Percentiles rank a stretch among this genome's conserved stretches.
Evolutionary conservation across 2,329 filamentous ascomycete species (phyloP).

Genomic region (Diaporthe sp.): DNA sequence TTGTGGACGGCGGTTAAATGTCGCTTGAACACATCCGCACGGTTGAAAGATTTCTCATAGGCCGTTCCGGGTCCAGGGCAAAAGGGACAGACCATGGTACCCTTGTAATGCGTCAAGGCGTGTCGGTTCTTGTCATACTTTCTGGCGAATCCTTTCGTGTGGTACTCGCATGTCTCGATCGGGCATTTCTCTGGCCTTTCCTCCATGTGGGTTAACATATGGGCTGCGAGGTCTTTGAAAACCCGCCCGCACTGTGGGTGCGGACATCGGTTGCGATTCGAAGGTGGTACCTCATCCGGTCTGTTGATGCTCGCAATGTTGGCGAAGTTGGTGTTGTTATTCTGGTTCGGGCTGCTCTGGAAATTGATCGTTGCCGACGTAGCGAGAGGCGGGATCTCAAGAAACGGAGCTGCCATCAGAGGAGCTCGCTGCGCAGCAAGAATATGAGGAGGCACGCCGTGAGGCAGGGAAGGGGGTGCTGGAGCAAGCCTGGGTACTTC

Average conservation of each 20-base stretch:
- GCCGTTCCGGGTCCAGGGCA: conserved; percentile 89
- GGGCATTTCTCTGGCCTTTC: conserved; percentile 97
- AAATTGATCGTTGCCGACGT: conserved; percentile 32
- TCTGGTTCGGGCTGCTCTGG: conserved; percentile 39
- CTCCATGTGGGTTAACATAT: conserved; percentile 96
- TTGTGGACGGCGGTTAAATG: conserved; percentile 94
- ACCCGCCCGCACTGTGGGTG: conserved; percentile 70
- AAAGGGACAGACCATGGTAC: conserved; percentile 95
- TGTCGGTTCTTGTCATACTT: conserved; percentile 99
- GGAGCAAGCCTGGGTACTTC: conserved; percentile 47
- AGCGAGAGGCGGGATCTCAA: conserved; percentile 33
- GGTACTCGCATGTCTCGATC: conserved; percentile 92
- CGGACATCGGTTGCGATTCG: conserved; percentile 64
- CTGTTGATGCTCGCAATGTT: conserved; percentile 44
- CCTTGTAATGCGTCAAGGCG: conserved; percentile 96
- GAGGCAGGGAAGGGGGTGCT: conserved; percentile 41
- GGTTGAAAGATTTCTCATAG: conserved; percentile 94
- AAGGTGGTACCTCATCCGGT: conserved; percentile 47
- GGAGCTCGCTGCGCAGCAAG: conserved; percentile 35
- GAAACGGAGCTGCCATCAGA: conserved; percentile 27
- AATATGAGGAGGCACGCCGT: conserved; percentile 32
- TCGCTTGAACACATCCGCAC: conserved; percentile 96
- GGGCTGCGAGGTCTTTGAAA: conserved; percentile 79
- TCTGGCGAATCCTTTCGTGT: conserved; percentile 91
- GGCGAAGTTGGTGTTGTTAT: conserved; percentile 16